These are phyloP conservation scores for Cetradonia linearis DNA, from an alignment of 495 filamentous ascomycete genomes.

Conservation along the genomic window DNA sequence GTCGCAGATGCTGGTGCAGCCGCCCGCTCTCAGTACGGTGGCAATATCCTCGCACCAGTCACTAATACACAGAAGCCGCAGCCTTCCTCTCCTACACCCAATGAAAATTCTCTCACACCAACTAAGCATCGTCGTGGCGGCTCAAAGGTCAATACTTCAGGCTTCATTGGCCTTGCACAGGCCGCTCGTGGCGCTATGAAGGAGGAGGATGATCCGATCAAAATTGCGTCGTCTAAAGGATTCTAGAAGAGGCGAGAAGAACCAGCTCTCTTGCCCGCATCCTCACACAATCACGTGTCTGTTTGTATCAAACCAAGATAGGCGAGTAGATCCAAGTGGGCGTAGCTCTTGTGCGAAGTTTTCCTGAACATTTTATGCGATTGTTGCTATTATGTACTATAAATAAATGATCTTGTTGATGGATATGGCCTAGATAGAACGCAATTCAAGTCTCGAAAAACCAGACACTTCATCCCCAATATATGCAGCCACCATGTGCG, in stretches of 20 bases:
- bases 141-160: slow-evolving; percentile 9
- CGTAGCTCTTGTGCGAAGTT: background rate
- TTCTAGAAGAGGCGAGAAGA: background rate
- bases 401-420: background rate
- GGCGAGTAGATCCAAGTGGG: background rate
- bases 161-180: slow-evolving; percentile 10
- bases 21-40: background rate
- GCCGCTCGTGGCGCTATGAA: background rate
- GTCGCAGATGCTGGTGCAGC: background rate
- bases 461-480: too few species aligned
- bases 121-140: background rate
- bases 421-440: background rate
- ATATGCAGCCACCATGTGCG: too few species aligned
- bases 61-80: background rate
- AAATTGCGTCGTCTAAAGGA: background rate
- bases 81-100: background rate
- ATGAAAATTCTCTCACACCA: background rate
- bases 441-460: background rate
- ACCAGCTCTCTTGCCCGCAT: background rate
- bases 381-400: background rate
- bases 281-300: too few species aligned
- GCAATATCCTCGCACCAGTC: background rate
- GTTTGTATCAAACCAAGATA: background rate
- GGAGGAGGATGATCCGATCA: background rate
- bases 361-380: background rate